phyloP scores from a whole-genome alignment of 371 early-diverging fungal species.

The Racocetra persica region DNA sequence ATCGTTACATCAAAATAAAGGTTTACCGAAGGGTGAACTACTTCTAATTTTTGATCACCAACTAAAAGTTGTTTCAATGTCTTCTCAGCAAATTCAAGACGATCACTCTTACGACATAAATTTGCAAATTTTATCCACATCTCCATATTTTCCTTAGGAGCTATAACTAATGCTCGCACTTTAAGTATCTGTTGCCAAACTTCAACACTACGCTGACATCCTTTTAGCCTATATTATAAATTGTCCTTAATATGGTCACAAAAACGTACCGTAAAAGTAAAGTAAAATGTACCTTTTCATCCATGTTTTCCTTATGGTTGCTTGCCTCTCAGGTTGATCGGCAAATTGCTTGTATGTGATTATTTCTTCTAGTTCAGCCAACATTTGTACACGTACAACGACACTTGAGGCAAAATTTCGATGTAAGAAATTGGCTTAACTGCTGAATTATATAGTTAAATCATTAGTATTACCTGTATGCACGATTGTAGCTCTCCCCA shows the following conservation, averaged over 20 bases:
- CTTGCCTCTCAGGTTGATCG: slow-evolving; percentile 84
- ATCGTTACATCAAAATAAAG: background rate
- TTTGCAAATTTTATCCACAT: slow-evolving; percentile 97
- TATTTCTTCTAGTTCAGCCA: slow-evolving; percentile 97
- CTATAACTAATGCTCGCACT: slow-evolving; percentile 88
- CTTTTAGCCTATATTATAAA: slow-evolving; percentile 66
- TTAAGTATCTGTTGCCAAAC: slow-evolving; percentile 95
- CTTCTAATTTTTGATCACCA: slow-evolving; percentile 45
- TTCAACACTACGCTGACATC: slow-evolving; percentile 94
- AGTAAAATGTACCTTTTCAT: slow-evolving; percentile 60
- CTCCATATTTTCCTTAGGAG: slow-evolving; percentile 92
- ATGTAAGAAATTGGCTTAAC: background rate
- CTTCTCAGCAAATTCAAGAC: slow-evolving; percentile 83
- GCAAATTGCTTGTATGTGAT: slow-evolving; percentile 86
- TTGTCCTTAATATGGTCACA: too few species aligned
- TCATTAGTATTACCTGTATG: slow-evolving; percentile 62
- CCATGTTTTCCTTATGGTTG: slow-evolving; percentile 88
- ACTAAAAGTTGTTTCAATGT: slow-evolving; percentile 76
- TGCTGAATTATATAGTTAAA: too few species aligned
- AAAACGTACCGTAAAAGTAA: background rate
- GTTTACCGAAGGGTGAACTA: slow-evolving; percentile 29
- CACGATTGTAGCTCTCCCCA: slow-evolving; percentile 95
- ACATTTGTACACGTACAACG: slow-evolving; percentile 94
- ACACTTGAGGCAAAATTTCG: slow-evolving; percentile 49
- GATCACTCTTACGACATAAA: slow-evolving; percentile 90